Evolutionary conservation across 768 basidiomycete genomes (phyloP).

Genomic region (Lyophyllum atratum): DNA sequence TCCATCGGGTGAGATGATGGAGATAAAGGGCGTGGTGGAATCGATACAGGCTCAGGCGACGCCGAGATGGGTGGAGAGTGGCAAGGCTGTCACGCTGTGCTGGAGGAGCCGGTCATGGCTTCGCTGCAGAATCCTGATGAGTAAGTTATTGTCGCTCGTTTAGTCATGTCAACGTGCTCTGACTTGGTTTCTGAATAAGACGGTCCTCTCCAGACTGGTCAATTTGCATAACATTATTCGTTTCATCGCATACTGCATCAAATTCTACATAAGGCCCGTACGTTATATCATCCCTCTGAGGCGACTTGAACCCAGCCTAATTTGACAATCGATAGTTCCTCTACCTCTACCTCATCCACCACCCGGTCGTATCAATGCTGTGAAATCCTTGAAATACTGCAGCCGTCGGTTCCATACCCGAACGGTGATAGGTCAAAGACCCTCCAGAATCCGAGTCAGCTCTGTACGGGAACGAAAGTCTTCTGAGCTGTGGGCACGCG

Average conservation of each 20-base stretch:
- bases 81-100: not conserved
- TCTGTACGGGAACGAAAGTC: conserved; percentile 2
- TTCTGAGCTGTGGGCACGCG: not conserved
- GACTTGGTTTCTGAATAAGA: not conserved
- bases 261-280: too few relatives aligned
- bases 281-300: too few relatives aligned
- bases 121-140: conserved; percentile 30
- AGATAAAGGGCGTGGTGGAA: conserved; percentile 2
- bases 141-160: not conserved
- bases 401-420: not conserved
- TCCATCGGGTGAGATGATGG: conserved; percentile 35
- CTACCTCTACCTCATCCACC: too few relatives aligned
- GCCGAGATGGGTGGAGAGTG: conserved; percentile 16
- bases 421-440: conserved; percentile 1
- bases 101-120: conserved; percentile 27
- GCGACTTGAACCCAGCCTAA: too few relatives aligned
- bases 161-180: not conserved
- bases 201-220: not conserved
- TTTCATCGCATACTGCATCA: too few relatives aligned
- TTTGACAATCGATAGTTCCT: too few relatives aligned
- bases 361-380: too few relatives aligned
- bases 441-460: not conserved
- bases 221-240: not conserved
- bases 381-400: too few relatives aligned
- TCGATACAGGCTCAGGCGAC: not conserved